Base-by-base conservation (phyloP, 106 monocot genomes). In the Ottelia alismoides region DNA sequence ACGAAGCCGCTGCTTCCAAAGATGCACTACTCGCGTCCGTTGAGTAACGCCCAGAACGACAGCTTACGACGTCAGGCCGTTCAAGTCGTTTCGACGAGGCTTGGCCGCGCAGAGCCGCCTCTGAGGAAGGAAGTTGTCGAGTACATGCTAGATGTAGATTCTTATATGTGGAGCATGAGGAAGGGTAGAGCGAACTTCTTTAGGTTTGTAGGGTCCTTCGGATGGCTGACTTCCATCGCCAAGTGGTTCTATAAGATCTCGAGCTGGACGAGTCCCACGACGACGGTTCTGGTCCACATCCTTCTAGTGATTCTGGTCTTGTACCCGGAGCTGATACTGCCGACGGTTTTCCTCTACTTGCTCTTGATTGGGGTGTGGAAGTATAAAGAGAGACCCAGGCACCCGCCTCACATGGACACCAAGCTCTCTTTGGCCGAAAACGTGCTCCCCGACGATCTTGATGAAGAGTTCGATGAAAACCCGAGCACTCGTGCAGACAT, bases 311-410 rank as follows among this genome's bases (percentile, higher is more conserved):
- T 59, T 18, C 23, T 59, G 23, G 44, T 59, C 6, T 2, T 43
- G 21, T 59, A 59, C 45, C 58, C 58, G n/a, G 58, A 59, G 44
- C 44, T 59, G 24, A 59, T 59, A 14, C 58, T 59, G 6, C 58
- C 58, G 2, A 59, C 58, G n/a, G 12, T 35, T 25, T 59, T 59
- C 29, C 45, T 59, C 30, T 59, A 59, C 58, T 23, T 35, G 26
- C 46, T 44, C 58, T 23, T 59, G 23, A 25, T 59, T 11, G 58
- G 58, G 19, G 14, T 45, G 5, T 43, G 22, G 44, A 35, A 59
- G 45, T 59, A 9, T 35, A 59, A 45, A 16, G 26, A 3, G 23
- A 22, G 45, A 45, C 58, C 58, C 7, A n/a, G n/a, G n/a, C n/a
- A n/a, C n/a, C n/a, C n/a, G n/a, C n/a, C n/a, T n/a, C n/a, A n/a